Percentiles rank a stretch among this genome's conserved stretches.
Evolutionary conservation across 2,329 filamentous ascomycete genomes (phyloP).

Genomic region (Rasamsonia emersonii): DNA sequence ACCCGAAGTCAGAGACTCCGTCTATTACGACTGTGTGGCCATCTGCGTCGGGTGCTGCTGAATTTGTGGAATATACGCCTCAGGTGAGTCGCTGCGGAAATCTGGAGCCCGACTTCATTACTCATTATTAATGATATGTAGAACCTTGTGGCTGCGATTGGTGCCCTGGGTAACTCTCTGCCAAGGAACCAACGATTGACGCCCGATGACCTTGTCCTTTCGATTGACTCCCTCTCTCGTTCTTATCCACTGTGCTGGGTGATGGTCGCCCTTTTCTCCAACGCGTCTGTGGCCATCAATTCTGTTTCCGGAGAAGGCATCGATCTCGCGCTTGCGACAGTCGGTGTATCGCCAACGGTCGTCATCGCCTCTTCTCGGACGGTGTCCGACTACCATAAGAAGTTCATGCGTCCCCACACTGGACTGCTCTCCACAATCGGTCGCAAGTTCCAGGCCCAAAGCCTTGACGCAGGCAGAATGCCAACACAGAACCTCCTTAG

Average conservation of each 20-base stretch:
- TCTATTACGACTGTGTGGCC: constrained; percentile 36
- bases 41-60: constrained; percentile 41
- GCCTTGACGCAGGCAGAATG: constrained; percentile 66
- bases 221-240: constrained; percentile 70
- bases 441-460: constrained; percentile 63
- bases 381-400: constrained; percentile 57
- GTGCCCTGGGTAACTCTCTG: constrained; percentile 66
- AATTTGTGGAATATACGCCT: constrained; percentile 76
- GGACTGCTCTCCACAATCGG: constrained; percentile 58
- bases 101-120: not conserved
- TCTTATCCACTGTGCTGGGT: constrained; percentile 73
- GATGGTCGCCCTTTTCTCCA: constrained; percentile 73
- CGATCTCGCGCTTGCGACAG: constrained; percentile 64
- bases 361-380: constrained; percentile 69
- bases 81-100: constrained; percentile 32
- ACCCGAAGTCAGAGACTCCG: constrained; percentile 43
- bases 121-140: constrained; percentile 17
- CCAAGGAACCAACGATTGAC: constrained; percentile 66
- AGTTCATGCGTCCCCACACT: constrained; percentile 51
- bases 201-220: constrained; percentile 71
- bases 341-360: constrained; percentile 70
- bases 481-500: constrained; percentile 57
- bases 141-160: constrained; percentile 83
- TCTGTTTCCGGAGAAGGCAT: constrained; percentile 69
- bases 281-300: constrained; percentile 78